These are phyloP conservation scores for Sicyos baderoa DNA, from an alignment of 306 rosid species.

Conservation along the genomic window DNA sequence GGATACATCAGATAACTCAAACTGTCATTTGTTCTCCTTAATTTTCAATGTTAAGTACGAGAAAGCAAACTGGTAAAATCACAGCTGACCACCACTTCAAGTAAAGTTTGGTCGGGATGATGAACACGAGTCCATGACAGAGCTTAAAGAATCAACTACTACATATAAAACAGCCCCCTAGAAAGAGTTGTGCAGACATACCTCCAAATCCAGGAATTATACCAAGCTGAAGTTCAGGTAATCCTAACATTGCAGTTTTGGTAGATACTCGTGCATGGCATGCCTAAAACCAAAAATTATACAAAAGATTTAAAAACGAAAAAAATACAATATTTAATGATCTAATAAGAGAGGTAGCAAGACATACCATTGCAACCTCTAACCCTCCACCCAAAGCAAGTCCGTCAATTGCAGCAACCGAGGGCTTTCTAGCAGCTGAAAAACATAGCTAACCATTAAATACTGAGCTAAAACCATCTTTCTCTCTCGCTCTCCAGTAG, in stretches of 20 bases:
- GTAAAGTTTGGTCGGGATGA: background rate
- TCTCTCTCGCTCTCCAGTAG: background rate
- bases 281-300: slow-evolving; percentile 39
- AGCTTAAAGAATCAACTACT: background rate
- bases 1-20: background rate
- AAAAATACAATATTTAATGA: background rate
- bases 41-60: background rate
- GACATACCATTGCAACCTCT: slow-evolving; percentile 89
- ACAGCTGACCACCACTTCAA: background rate
- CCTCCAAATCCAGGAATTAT: slow-evolving; percentile 98
- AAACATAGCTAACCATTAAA: slow-evolving; percentile 17
- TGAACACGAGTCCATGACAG: background rate
- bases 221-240: slow-evolving; percentile 99
- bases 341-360: slow-evolving; percentile 3
- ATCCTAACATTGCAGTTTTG: slow-evolving; percentile 71
- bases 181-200: slow-evolving; percentile 18
- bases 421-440: slow-evolving; percentile 74
- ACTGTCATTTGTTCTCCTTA: background rate
- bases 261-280: slow-evolving; percentile 88
- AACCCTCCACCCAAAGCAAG: slow-evolving; percentile 97
- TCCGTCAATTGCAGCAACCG: slow-evolving; percentile 96
- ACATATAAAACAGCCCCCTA: background rate
- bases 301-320: background rate
- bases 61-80: background rate
- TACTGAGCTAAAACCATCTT: background rate